Evolutionary conservation across 768 basidiomycete genomes (phyloP).

Genomic region (Leccinum obscurum): DNA sequence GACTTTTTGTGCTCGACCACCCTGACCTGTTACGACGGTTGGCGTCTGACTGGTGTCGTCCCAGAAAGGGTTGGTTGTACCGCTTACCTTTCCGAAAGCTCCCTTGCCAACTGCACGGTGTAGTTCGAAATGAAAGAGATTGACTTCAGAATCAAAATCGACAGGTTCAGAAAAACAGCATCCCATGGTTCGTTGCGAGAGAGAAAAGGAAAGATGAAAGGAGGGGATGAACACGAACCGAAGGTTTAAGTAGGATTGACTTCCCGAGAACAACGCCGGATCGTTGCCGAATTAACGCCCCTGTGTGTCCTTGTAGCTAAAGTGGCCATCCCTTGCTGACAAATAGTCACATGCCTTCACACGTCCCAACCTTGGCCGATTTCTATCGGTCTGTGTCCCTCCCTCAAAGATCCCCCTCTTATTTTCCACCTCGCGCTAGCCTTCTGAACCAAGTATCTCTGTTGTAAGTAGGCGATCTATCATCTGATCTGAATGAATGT

Average conservation of each 20-base stretch:
- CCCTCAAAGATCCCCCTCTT: conserved; percentile 17
- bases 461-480: conserved; percentile 46
- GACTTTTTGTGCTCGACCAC: conserved; percentile 96
- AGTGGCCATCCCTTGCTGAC: conserved; percentile 9
- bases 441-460: conserved; percentile 63
- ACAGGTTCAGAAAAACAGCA: conserved; percentile 68
- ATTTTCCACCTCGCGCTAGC: conserved; percentile 37
- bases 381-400: conserved; percentile 49
- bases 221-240: conserved; percentile 18
- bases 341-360: conserved; percentile 5
- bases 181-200: conserved; percentile 55
- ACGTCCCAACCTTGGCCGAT: conserved; percentile 56
- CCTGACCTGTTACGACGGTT: conserved; percentile 62
- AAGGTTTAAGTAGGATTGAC: conserved; percentile 23
- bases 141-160: conserved; percentile 82
- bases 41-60: neutral
- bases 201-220: conserved; percentile 30
- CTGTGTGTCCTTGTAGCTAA: conserved; percentile 25
- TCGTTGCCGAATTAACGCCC: conserved; percentile 13
- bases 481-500: neutral
- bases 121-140: conserved; percentile 95
- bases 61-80: neutral
- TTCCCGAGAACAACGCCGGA: conserved; percentile 37
- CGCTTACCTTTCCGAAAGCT: conserved; percentile 90
- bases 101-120: conserved; percentile 95